Evolutionary conservation across 2,329 filamentous ascomycete genomes (phyloP), one percentile per base, ranked within the genome.

Genomic region (Fusarium mundagurra): DNA sequence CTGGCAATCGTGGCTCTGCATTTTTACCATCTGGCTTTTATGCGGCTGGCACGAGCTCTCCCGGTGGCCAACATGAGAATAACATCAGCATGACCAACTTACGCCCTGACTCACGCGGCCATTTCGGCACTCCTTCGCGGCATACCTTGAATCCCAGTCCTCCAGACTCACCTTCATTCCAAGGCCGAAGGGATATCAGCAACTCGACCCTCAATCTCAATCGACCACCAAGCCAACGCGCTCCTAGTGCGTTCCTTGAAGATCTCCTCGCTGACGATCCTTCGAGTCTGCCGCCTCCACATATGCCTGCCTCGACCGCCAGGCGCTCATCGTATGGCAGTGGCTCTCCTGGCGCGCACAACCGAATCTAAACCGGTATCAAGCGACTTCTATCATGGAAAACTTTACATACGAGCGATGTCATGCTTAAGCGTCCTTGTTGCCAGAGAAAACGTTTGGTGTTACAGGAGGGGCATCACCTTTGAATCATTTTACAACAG

Each of bases 21-120:
- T 97, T 96, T 80, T 87, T 98, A 27, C 96, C 96, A 22, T 92
- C 96, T 7, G 96, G 96, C 3, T 98, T 97, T 84, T 98, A 98
- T 80, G 92, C 94, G 38, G 89, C 94, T 10, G 89, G 92, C 29
- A 88, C 87, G 13, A 87, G 87, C 17, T 86, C 88, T 48, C 82
- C 81, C 81, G 63, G 85, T 18, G 83, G 84, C 60, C 84, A 84
- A 73, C 85, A 87, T 64, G 84, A 82, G 50, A 86, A 87, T 69
- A 87, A 88, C 20, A 91, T 92, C 73, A 90, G 88, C 73, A 80
- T 92, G 80, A 88, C 89, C 31, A 92, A 90, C 75, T 83, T 92
- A 64, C 87, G 88, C 17, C 88, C 90, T 2, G 89, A 91, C 43
- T 88, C 89, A 27, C 86, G 85, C 24, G 88, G 87, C 50, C 86